Base-by-base conservation (phyloP, 2,329 filamentous ascomycete species). In the Aspergillus pseudoviridinutans region DNA sequence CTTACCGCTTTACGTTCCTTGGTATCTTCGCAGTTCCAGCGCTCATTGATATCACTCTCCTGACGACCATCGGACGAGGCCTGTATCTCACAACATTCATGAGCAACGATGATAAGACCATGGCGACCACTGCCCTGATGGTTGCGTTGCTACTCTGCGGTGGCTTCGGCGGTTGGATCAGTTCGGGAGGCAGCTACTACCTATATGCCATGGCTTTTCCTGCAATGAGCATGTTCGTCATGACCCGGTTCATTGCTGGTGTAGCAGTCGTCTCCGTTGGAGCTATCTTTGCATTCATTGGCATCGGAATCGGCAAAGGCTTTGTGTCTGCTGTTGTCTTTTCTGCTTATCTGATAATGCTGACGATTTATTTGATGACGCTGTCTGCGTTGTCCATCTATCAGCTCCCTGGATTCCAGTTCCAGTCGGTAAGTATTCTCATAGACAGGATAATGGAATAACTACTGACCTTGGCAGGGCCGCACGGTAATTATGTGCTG, bases 1-100 rank as follows among this genome's bases (percentile, higher is more conserved):
- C 79, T 69, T 71, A 81, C 64, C 62, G 80, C 63, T 82, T 85
- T 58, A 83, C 82, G 0, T 85, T 84, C 61, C 72, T 87, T 24
- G 82, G 82, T 60, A 83, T 87, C 29, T 87, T 87, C 62, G 84
- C 83, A 10, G 79, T 87, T 49, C 85, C 85, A 0, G 85, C 84
- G 24, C 75, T 87, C 51, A 76, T 87, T 44, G 85, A 87, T 66
- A 84, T 87, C 41, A 51, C 84, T 10, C 70, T 87, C 5, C 73
- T 87, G 22, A 84, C 83, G 1, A 81, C 84, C 24, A 78, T 82
- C 28, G 84, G 84, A 0, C 80, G 84, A 53, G 85, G 85, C 8
- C 71, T 87, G 24, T 87, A 87, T 64, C 78, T 87, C 49, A 86
- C 82, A 24, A 79, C 79, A 0, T 82, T 76, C 59, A 86, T 87